Evolutionary conservation across 176 grass and related monocot genomes (phyloP).

Genomic region (Zoysia japonica): DNA sequence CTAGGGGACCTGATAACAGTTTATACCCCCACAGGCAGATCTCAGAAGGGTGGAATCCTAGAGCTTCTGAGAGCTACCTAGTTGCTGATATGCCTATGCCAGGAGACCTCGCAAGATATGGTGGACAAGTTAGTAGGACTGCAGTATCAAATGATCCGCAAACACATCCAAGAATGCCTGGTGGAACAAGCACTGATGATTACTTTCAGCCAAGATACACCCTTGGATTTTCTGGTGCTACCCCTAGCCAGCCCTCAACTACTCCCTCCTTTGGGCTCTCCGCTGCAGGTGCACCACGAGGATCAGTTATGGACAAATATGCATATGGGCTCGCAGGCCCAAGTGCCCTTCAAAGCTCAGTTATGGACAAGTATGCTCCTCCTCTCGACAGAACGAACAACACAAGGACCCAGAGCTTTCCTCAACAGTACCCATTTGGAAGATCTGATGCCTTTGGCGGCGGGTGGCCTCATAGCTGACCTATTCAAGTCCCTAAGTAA

Average conservation of each 20-base stretch:
- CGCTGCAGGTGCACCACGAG: conserved; percentile 19
- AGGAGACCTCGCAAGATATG: neutral
- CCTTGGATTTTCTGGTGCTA: conserved; percentile 41
- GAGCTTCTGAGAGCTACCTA: neutral
- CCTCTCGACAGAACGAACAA: conserved; percentile 55
- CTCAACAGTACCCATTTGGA: conserved; percentile 24
- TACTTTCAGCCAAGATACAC: conserved; percentile 22
- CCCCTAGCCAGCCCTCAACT: conserved; percentile 29
- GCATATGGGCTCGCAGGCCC: conserved; percentile 26
- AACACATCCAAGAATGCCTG: conserved; percentile 19
- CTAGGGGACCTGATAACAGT: conserved; percentile 17
- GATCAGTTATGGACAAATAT: conserved; percentile 64
- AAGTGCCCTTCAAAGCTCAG: conserved; percentile 36
- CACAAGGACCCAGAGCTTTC: neutral
- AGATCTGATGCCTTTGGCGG: conserved; percentile 20
- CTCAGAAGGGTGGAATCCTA: conserved; percentile 22
- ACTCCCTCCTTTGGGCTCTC: conserved; percentile 41
- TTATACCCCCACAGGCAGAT: neutral
- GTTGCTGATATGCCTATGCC: conserved; percentile 10
- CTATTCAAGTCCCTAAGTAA: neutral
- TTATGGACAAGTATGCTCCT: conserved; percentile 59
- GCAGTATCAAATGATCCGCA: neutral
- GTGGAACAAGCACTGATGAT: conserved; percentile 13
- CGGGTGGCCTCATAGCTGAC: conserved; percentile 19
- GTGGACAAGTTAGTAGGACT: neutral